Evolutionary conservation across 148 eudicot species (phyloP).

Genomic region (Pouteria glomerata): DNA sequence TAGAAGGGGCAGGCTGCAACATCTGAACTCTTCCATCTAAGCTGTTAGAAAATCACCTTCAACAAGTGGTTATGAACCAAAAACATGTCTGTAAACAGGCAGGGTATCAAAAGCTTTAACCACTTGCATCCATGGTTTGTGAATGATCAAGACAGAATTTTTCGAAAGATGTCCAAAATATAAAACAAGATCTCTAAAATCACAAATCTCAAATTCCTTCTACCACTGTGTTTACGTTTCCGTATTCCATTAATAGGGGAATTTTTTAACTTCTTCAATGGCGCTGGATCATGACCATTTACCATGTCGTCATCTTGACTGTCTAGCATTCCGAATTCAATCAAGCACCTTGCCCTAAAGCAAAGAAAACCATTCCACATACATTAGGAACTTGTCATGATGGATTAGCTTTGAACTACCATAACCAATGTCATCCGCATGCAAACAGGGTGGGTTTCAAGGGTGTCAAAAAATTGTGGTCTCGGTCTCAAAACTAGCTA

Average conservation of each 20-base stretch:
- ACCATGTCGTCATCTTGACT: slow-evolving; percentile 38
- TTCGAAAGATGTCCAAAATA: slow-evolving; percentile 77
- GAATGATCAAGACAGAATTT: slow-evolving; percentile 60
- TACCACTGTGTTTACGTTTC: slow-evolving; percentile 45
- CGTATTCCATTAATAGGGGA: slow-evolving; percentile 29
- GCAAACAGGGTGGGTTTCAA: too few species aligned
- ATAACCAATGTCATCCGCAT: too few species aligned
- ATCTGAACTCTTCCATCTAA: slow-evolving; percentile 18
- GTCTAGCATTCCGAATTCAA: slow-evolving; percentile 77
- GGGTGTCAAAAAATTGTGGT: too few species aligned
- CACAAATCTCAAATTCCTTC: slow-evolving; percentile 47
- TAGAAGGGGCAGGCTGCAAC: slow-evolving; percentile 14
- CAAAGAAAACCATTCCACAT: neutral
- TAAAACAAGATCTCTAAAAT: slow-evolving; percentile 72
- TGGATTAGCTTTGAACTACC: too few species aligned
- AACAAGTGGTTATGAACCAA: slow-evolving; percentile 46
- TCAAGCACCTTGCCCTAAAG: slow-evolving; percentile 84
- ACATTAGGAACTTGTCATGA: neutral
- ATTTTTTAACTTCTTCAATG: slow-evolving; percentile 32
- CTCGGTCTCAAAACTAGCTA: too few species aligned
- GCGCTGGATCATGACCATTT: slow-evolving; percentile 29
- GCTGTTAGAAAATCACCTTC: slow-evolving; percentile 17
- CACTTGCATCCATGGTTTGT: slow-evolving; percentile 88
- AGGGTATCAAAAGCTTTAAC: slow-evolving; percentile 53
- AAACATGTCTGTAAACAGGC: slow-evolving; percentile 91